Evolutionary conservation across 2,329 filamentous ascomycete genomes (phyloP).

Genomic region (Aspergillus hiratsukae): DNA sequence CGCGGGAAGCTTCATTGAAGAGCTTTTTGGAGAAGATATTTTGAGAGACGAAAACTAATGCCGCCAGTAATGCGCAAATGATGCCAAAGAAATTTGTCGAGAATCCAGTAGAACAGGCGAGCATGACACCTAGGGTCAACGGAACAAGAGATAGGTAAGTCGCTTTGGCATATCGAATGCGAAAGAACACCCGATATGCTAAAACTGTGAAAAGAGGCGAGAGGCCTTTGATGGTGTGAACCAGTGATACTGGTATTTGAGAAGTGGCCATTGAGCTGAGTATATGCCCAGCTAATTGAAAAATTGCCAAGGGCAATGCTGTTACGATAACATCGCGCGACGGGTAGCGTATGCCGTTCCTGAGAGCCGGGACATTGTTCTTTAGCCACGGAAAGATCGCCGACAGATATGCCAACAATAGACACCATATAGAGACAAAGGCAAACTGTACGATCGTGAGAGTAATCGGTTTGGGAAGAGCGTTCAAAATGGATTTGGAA

Average conservation of each 20-base stretch:
- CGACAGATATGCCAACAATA: slow-evolving; percentile 73
- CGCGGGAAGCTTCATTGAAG: slow-evolving; percentile 87
- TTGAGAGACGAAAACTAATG: slow-evolving; percentile 92
- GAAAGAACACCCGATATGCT: slow-evolving; percentile 84
- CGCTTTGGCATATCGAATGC: slow-evolving; percentile 78
- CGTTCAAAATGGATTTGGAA: slow-evolving; percentile 92
- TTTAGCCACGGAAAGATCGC: slow-evolving; percentile 67
- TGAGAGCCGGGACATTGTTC: slow-evolving; percentile 69
- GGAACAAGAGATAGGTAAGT: slow-evolving; percentile 90
- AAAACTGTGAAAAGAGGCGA: slow-evolving; percentile 93
- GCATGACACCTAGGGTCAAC: slow-evolving; percentile 87
- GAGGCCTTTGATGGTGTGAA: slow-evolving; percentile 97
- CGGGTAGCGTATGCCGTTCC: slow-evolving; percentile 76
- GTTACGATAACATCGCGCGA: slow-evolving; percentile 76
- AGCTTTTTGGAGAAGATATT: slow-evolving; percentile 98
- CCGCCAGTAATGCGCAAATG: slow-evolving; percentile 79
- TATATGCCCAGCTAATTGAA: slow-evolving; percentile 91
- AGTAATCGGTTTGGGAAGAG: slow-evolving; percentile 84
- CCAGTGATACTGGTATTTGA: slow-evolving; percentile 91
- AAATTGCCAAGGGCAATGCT: slow-evolving; percentile 84
- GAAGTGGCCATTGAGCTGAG: slow-evolving; percentile 90
- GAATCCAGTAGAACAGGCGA: slow-evolving; percentile 91
- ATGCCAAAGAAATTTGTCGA: slow-evolving; percentile 88
- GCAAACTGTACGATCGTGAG: slow-evolving; percentile 90
- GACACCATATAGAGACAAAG: slow-evolving; percentile 83